These are phyloP conservation scores for Dactylellina sp. DNA, from an alignment of 2,329 filamentous ascomycete species.

Conservation along the genomic window DNA sequence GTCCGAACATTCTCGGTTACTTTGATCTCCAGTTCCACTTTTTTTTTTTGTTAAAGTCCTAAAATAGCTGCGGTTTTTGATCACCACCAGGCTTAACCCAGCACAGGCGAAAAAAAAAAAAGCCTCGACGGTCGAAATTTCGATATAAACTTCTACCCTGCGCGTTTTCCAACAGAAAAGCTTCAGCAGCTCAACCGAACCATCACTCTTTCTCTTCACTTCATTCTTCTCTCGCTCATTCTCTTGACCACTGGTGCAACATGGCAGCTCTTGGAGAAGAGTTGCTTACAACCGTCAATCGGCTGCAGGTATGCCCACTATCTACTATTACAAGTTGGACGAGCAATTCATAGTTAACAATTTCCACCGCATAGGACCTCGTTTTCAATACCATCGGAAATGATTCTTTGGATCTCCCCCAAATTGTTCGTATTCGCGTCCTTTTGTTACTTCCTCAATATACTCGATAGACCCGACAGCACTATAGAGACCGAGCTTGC, in stretches of 20 bases:
- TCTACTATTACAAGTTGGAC: slow-evolving; percentile 34
- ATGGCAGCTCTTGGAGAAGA: slow-evolving; percentile 98
- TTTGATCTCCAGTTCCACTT: slow-evolving; percentile 38
- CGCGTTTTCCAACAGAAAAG: slow-evolving; percentile 21
- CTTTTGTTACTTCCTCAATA: slow-evolving; percentile 34
- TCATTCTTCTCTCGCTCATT: slow-evolving; percentile 23
- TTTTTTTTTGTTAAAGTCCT: slow-evolving; percentile 24
- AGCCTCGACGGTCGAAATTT: slow-evolving; percentile 18
- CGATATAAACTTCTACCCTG: slow-evolving; percentile 17
- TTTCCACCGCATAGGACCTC: slow-evolving; percentile 50
- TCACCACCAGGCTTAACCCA: slow-evolving; percentile 12
- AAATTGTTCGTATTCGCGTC: slow-evolving; percentile 81
- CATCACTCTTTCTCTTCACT: slow-evolving; percentile 3
- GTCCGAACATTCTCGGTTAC: slow-evolving; percentile 48
- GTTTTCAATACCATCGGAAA: slow-evolving; percentile 99
- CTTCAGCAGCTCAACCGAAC: slow-evolving; percentile 7
- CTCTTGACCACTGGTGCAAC: slow-evolving; percentile 60
- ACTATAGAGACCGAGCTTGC: slow-evolving; percentile 29
- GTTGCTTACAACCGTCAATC: slow-evolving; percentile 94
- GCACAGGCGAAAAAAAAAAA: slow-evolving; percentile 39
- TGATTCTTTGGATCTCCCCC: slow-evolving; percentile 94
- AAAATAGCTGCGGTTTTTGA: slow-evolving; percentile 23
- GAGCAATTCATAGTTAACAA: slow-evolving; percentile 38
- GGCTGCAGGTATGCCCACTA: slow-evolving; percentile 75
- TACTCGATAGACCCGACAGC: slow-evolving; percentile 8